phyloP scores from a whole-genome alignment of 257 asterid species.

The Knoxia roxburghii region DNA sequence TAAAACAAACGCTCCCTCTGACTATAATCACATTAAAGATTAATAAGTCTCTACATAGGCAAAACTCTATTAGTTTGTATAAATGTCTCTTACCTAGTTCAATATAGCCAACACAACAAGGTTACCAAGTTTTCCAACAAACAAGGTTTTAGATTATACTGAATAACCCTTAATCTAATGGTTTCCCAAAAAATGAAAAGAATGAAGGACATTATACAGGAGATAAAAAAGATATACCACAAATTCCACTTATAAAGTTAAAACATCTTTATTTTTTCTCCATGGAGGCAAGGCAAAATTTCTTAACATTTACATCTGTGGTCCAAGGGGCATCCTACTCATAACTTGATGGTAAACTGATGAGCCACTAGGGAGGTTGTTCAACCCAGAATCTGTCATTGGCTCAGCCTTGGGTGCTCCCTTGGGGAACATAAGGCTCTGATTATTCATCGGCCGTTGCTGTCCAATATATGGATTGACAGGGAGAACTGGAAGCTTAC shows the following conservation, averaged over 20 bases:
- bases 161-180: background rate
- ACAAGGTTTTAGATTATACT: no score
- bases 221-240: background rate
- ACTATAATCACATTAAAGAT: no score
- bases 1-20: no score
- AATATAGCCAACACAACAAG: no score
- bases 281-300: slow-evolving; percentile 21
- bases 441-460: slow-evolving; percentile 25
- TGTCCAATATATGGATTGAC: slow-evolving; percentile 43
- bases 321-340: slow-evolving; percentile 65
- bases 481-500: slow-evolving; percentile 33
- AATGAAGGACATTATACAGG: background rate
- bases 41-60: no score
- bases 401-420: slow-evolving; percentile 56
- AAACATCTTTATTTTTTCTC: slow-evolving; percentile 15
- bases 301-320: slow-evolving; percentile 40
- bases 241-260: slow-evolving; percentile 12
- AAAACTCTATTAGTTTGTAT: no score
- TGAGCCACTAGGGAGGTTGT: slow-evolving; percentile 33
- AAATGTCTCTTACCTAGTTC: no score
- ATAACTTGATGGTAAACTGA: slow-evolving; percentile 56
- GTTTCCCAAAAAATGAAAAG: slow-evolving; percentile 4
- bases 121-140: background rate
- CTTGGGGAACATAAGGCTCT: slow-evolving; percentile 47
- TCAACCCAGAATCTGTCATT: slow-evolving; percentile 39